A percentile compares a stretch with the other conserved stretches of the same genome.
Evolutionary conservation across 2,329 filamentous ascomycete genomes (phyloP).

Genomic region (Diaporthe sp.): DNA sequence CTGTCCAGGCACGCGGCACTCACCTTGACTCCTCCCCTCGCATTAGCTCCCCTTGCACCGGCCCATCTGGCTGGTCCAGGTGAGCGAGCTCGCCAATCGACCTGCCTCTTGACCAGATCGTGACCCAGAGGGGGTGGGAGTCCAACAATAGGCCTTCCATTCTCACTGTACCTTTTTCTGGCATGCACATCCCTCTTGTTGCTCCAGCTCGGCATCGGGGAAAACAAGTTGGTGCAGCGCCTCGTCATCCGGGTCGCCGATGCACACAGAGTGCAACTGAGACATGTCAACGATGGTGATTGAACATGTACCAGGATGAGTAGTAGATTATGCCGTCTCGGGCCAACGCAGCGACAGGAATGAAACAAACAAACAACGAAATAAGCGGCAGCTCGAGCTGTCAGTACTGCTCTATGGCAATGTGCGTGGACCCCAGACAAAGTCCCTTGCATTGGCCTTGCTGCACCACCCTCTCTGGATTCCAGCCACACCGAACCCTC

Average conservation of each 20-base stretch:
- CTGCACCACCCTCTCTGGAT: neutral
- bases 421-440: slow-evolving; percentile 11
- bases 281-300: slow-evolving; percentile 8
- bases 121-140: neutral
- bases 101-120: neutral
- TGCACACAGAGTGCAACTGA: neutral
- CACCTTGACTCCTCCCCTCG: neutral
- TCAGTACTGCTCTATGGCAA: neutral
- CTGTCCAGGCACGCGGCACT: neutral
- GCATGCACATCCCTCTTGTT: neutral
- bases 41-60: neutral
- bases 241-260: slow-evolving; percentile 9
- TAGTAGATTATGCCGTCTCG: neutral
- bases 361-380: neutral
- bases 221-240: neutral
- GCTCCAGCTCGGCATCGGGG: neutral
- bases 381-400: neutral
- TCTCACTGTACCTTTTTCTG: neutral
- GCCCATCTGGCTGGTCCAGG: neutral
- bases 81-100: slow-evolving; percentile 8
- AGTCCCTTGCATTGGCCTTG: slow-evolving; percentile 29
- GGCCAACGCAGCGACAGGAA: neutral
- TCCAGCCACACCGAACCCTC: slow-evolving; percentile 34
- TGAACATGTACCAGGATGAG: neutral
- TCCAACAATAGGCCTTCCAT: neutral